Evolutionary conservation across 768 basidiomycete genomes (phyloP).

Genomic region (Leccinum uliginosum): DNA sequence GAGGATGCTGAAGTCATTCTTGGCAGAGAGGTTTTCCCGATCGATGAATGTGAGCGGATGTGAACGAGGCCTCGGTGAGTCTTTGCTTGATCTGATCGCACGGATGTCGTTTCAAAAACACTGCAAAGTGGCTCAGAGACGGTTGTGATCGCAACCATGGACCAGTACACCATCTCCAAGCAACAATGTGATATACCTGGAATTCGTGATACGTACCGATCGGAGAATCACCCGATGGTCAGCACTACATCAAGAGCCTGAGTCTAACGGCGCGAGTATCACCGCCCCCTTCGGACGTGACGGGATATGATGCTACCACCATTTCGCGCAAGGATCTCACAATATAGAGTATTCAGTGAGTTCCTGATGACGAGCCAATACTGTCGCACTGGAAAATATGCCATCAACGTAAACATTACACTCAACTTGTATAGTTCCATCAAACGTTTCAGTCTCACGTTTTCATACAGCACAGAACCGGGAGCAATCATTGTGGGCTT

Average conservation of each 20-base stretch:
- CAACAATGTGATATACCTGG: neutral
- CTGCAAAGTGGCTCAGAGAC: neutral
- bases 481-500: slow-evolving; percentile 21
- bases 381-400: too few relatives aligned
- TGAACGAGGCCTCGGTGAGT: neutral
- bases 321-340: slow-evolving; percentile 17
- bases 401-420: slow-evolving; percentile 43
- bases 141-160: neutral
- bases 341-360: neutral
- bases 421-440: slow-evolving; percentile 32
- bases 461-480: slow-evolving; percentile 22
- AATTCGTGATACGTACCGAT: neutral
- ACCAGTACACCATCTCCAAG: neutral
- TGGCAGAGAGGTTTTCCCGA: neutral
- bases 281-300: slow-evolving; percentile 20
- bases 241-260: slow-evolving; percentile 27
- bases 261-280: slow-evolving; percentile 29
- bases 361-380: neutral
- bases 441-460: slow-evolving; percentile 6
- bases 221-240: neutral
- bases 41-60: slow-evolving; percentile 3
- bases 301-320: slow-evolving; percentile 27
- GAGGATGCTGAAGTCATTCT: too few relatives aligned
- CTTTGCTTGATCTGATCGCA: neutral
- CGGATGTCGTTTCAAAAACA: neutral